Percentiles rank a stretch among this genome's conserved stretches.
Conservation (phyloP, 2,329 filamentous ascomycete species). For the Trichoderma cornu-damae region DNA sequence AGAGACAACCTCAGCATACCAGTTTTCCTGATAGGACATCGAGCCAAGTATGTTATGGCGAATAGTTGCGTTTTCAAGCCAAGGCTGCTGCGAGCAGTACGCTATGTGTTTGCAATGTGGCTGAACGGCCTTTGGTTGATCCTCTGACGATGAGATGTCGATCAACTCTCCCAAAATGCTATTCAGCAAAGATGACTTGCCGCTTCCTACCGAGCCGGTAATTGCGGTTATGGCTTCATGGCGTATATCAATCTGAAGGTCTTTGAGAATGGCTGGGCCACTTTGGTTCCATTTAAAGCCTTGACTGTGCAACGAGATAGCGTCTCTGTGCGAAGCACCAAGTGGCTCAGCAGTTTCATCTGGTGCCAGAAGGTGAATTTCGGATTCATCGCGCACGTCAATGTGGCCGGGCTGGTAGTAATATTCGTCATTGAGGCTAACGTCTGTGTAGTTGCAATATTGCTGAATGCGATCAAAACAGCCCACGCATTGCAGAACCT, state of each 20-base stretch:
- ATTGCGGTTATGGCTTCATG: conserved; percentile 15
- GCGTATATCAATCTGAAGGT: conserved; percentile 15
- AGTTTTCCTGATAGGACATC: conserved; percentile 24
- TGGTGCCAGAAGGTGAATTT: not conserved
- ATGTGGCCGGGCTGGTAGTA: conserved; percentile 1
- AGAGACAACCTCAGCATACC: conserved; percentile 29
- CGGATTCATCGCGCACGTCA: conserved; percentile 1
- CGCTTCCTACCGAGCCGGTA: conserved; percentile 17
- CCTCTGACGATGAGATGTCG: not conserved
- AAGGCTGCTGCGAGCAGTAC: conserved; percentile 19
- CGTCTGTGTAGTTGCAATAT: conserved; percentile 20
- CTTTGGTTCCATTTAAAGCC: conserved; percentile 8
- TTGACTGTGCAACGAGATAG: conserved; percentile 1
- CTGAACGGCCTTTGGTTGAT: not conserved
- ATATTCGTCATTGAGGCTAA: not conserved
- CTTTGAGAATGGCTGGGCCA: not conserved
- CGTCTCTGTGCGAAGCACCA: not conserved
- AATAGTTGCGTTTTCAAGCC: conserved; percentile 19
- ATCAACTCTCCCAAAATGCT: conserved; percentile 15
- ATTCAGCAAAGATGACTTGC: conserved; percentile 17
- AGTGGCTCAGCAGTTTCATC: not conserved
- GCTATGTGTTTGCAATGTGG: conserved; percentile 11
- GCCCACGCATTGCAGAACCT: conserved; percentile 19
- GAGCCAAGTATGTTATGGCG: conserved; percentile 18
- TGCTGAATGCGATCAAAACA: conserved; percentile 26